Conservation (phyloP, 345 rosid species). For the Lumnitzera littorea region DNA sequence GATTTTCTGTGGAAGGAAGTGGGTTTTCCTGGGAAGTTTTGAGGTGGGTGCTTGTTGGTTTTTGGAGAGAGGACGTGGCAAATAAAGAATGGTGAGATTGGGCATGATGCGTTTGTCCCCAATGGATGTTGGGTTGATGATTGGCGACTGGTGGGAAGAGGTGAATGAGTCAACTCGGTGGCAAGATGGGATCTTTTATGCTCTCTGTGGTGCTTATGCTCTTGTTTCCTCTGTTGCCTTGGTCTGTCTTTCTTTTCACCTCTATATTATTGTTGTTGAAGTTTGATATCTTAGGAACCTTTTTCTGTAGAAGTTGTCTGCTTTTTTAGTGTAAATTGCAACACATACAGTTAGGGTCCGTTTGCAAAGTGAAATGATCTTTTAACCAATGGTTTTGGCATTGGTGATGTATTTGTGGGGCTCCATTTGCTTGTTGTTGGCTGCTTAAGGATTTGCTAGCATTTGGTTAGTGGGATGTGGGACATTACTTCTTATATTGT, state of each 20-base stretch:
- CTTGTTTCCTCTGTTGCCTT: slow-evolving; percentile 83
- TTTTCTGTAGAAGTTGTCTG: not conserved
- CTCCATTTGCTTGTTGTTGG: too few relatives aligned
- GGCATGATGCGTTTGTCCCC: slow-evolving; percentile 12
- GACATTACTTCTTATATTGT: too few relatives aligned
- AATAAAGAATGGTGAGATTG: slow-evolving; percentile 11
- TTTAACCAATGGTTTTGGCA: too few relatives aligned
- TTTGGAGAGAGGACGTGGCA: not conserved
- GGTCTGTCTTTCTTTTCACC: slow-evolving; percentile 20
- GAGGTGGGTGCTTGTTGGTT: too few relatives aligned
- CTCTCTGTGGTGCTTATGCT: slow-evolving; percentile 88
- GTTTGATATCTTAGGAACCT: not conserved
- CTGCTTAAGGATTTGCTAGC: too few relatives aligned
- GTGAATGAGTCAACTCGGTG: slow-evolving; percentile 76
- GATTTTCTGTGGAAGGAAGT: too few relatives aligned
- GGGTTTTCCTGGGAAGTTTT: too few relatives aligned
- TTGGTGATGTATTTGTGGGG: too few relatives aligned
- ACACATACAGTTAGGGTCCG: too few relatives aligned
- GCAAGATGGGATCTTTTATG: slow-evolving; percentile 90
- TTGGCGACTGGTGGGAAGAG: slow-evolving; percentile 72
- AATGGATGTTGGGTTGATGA: slow-evolving; percentile 10
- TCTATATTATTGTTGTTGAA: not conserved
- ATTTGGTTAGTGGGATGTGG: too few relatives aligned
- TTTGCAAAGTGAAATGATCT: too few relatives aligned
- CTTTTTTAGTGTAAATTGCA: too few relatives aligned